Evolutionary conservation across 805 yeast genomes (phyloP), one percentile per base, ranked within the genome.

Genomic region (Schwanniomyces sp.): DNA sequence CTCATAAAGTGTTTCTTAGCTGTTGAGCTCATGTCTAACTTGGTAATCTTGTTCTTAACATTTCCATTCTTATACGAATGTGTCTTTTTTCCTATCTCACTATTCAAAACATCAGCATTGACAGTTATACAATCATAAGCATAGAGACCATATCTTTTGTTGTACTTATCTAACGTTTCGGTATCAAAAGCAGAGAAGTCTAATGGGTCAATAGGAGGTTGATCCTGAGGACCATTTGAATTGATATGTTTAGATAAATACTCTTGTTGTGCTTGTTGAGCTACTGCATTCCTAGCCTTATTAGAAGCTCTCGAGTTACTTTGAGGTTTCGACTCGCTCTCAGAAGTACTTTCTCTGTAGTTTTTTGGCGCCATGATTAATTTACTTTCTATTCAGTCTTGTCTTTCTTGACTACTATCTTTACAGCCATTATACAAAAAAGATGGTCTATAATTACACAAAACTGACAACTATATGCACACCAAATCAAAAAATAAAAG

Each of bases 41-140:
- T 86, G 41, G 82, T 59, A 7, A 84, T 72, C 40, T 88, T 66
- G 41, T 72, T 72, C 17, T 62, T 62, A 5, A 21, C 27, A 34
- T 62, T 53, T 7, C 54, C 46, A 42, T 52, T 55, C 34, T 54
- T 61, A 10, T 52, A 42, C 12, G 56, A 49, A 51, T 64, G 70
- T 0, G 96, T 85, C 59, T 83, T 81, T 62, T 81, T 81, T 2
- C 98, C 98, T 2, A 88, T 68, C 37, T 82, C 80, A 1, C 89
- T 82, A 41, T 81, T 84, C 18, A 91, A 66, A 41, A 92, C 68
- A 59, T 78, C 86, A 0, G 95, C 96, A 48, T 80, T 79, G 49
- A 82, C 65, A 0, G 94, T 80, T 61, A 80, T 68, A n/a, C 86
- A 79, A 47, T 80, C 81, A 12, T 85, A 84, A 1, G 80, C 62